Percentiles rank a stretch among this genome's conserved stretches.
Evolutionary conservation across 495 filamentous ascomycete species (phyloP).

Genomic region (Talaromyces wortmannii): DNA sequence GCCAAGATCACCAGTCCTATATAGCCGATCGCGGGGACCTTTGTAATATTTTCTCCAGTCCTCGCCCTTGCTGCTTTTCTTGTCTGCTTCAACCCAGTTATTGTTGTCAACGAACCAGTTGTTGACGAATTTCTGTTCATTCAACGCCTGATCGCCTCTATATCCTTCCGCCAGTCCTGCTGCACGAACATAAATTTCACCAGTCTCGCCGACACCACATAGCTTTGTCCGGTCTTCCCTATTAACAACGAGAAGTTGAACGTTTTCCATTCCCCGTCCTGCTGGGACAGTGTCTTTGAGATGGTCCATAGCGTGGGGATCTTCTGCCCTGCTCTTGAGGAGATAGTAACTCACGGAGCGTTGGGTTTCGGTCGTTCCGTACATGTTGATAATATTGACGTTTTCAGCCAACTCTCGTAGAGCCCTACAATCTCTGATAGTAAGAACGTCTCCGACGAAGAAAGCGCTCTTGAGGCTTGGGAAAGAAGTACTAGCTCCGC

Average conservation of each 20-base stretch:
- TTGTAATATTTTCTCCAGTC: slow-evolving; percentile 76
- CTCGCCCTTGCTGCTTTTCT: slow-evolving; percentile 32
- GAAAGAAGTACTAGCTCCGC: slow-evolving; percentile 72
- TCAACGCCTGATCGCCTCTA: slow-evolving; percentile 62
- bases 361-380: slow-evolving; percentile 87
- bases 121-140: slow-evolving; percentile 70
- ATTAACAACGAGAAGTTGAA: slow-evolving; percentile 88
- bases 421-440: slow-evolving; percentile 76
- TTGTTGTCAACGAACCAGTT: slow-evolving; percentile 85
- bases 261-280: slow-evolving; percentile 86
- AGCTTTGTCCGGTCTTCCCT: slow-evolving; percentile 63
- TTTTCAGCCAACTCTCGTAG: slow-evolving; percentile 75
- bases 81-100: slow-evolving; percentile 62
- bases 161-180: slow-evolving; percentile 89
- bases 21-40: slow-evolving; percentile 81
- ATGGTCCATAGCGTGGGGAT: slow-evolving; percentile 61
- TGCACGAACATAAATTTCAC: slow-evolving; percentile 85
- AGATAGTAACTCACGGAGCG: slow-evolving; percentile 83
- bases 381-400: slow-evolving; percentile 81
- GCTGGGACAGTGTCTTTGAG: slow-evolving; percentile 79
- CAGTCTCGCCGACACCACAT: slow-evolving; percentile 75
- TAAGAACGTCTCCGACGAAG: slow-evolving; percentile 91
- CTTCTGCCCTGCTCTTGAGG: slow-evolving; percentile 60
- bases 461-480: slow-evolving; percentile 73
- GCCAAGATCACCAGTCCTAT: slow-evolving; percentile 78